Base-by-base conservation (phyloP, 768 basidiomycete species). In the Xerocomellus amylosporus region DNA sequence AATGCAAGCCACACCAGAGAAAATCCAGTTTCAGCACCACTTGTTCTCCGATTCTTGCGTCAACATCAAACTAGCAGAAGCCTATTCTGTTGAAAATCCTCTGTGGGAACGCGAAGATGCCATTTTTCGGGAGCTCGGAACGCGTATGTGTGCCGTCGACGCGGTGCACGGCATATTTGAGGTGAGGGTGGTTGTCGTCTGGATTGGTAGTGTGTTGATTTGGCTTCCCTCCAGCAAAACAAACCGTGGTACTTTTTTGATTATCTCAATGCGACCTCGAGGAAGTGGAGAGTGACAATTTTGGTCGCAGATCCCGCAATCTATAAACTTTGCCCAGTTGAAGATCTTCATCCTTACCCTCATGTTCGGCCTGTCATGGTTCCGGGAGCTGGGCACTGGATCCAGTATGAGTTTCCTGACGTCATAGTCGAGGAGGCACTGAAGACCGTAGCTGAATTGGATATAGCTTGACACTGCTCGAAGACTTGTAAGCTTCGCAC, bases 351-450 rank as follows among this genome's bases (percentile, higher is more conserved):
- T n/a, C 30, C 59, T 14, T 63, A 60, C 24, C 51, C 58, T 19
- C 58, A 59, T 13, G 41, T 66, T 26, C 56, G 49, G 13, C n/a
- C 34, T 3, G 46, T 60, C 12, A 15, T 51, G 3, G 51, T 71
- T 6, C 51, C 56, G 0, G 62, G 63, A 0, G 47, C 54, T 2
- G 53, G 55, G 1, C 69, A 71, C 36, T 69, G 61, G 57, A 64
- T 69, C 19, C 69, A 67, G 36, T 52, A 46, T 9, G 68, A 69
- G 15, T 55, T 57, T 31, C 65, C 69, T 0, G 58, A 65, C 4
- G 40, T 39, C 15, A 55, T 71, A 0, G 51, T 67, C 10, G 49
- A 61, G 17, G 57, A 58, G n/a, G 61, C 61, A 4, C 17, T 66
- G 31, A 58, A 54, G 43, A 54, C 46, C 6, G 55, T 64, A 3